phyloP scores from a whole-genome alignment of 108 stramenopile species.

The Skeletonema tropicum region DNA sequence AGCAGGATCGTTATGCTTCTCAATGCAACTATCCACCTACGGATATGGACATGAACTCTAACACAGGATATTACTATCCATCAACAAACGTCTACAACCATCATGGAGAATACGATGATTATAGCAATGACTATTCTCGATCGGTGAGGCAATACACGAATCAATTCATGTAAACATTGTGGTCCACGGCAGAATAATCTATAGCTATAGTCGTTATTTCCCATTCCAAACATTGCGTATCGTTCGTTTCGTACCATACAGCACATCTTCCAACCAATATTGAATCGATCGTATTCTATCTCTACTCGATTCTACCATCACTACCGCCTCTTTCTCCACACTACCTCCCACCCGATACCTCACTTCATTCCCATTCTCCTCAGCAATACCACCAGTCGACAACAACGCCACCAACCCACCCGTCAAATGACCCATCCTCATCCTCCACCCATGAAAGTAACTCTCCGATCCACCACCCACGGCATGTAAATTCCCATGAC shows the following conservation, averaged over 20 bases:
- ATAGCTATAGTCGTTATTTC: background rate
- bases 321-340: background rate
- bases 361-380: background rate
- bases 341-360: background rate
- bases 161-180: background rate
- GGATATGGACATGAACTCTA: background rate
- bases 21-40: background rate
- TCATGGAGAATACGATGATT: background rate
- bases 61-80: background rate
- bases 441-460: conserved; percentile 64
- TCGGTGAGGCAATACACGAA: background rate
- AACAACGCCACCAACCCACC: conserved; percentile 68
- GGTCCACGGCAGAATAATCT: background rate
- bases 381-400: conserved; percentile 19
- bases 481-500: conserved; percentile 46
- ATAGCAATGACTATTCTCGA: background rate
- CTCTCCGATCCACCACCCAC: conserved; percentile 73
- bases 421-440: conserved; percentile 70
- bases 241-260: background rate
- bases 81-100: background rate
- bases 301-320: conserved; percentile 27
- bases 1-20: background rate
- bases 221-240: background rate
- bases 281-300: conserved; percentile 26
- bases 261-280: conserved; percentile 25